These are phyloP conservation scores for Melampsora americana DNA, from an alignment of 1,284 basidiomycete genomes.

Conservation along the genomic window DNA sequence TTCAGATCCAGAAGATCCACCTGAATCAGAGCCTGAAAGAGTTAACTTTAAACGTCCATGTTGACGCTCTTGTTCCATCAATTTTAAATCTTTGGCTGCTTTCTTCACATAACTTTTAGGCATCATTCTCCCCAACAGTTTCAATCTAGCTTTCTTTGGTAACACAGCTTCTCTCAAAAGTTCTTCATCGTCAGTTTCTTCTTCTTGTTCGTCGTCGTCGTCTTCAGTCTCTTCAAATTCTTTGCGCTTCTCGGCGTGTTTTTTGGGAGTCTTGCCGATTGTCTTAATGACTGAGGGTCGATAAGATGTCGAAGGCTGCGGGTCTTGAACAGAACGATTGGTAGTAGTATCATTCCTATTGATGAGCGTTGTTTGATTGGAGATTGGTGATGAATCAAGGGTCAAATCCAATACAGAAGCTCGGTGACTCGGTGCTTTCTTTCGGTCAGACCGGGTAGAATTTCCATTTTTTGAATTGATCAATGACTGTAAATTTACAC, in stretches of 20 bases:
- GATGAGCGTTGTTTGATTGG: not conserved
- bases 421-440: not conserved
- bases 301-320: not conserved
- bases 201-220: not conserved
- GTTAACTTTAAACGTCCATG: not conserved
- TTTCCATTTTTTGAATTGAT: not conserved
- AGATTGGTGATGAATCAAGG: not conserved
- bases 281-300: not conserved
- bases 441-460: not conserved
- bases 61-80: slow-evolving; percentile 32
- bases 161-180: not conserved
- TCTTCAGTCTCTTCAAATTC: not conserved
- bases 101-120: slow-evolving; percentile 36
- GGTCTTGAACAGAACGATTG: not conserved
- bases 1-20: not conserved
- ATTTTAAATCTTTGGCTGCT: slow-evolving; percentile 34
- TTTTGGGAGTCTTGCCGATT: not conserved
- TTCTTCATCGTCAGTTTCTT: slow-evolving; percentile 17
- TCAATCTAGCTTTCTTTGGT: slow-evolving; percentile 8
- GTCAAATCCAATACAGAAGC: not conserved
- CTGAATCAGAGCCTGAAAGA: not conserved
- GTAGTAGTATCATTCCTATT: not conserved
- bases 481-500: not conserved
- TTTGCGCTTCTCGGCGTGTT: not conserved
- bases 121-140: slow-evolving; percentile 37